Evolutionary conservation across 164 flowering plant genomes (phyloP), one percentile per base, ranked within the genome.

Genomic region (Chloranthus sessilifolius): DNA sequence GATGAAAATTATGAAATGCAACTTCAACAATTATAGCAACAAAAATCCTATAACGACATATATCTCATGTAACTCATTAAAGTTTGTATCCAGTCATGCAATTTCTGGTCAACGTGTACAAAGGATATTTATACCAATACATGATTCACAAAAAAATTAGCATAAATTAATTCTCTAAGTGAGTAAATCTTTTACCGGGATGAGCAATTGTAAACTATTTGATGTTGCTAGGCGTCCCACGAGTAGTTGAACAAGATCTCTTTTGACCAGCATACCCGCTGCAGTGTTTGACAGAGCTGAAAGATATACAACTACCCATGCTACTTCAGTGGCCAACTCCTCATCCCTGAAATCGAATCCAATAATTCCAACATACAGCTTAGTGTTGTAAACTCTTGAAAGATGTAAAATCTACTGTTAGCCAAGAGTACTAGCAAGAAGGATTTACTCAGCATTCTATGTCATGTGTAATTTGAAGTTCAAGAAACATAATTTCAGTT

Each of bases 231-330:
- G 67, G 65, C 85, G 78, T 61, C 75, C 83, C 45, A 81, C 86
- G 42, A 88, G 85, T 51, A 92, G 43, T 59, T 75, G 91, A 65
- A 78, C 69, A 58, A 79, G 62, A 64, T 73, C 84, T 63, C 80
- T 78, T 73, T 86, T 84, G 57, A 81, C 79, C 56, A 92, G 70
- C 62, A 81, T 57, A 50, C 68, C 66, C 22, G 81, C 67, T 61
- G 97, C 99, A 52, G 67, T 34, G 54, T 82, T 71, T 63, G 99
- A 92, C 63, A 88, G 95, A 30, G 95, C 96, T 35, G 99, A 79
- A 45, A 92, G 89, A 75, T 92, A 92, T 47, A 86, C 99, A 65
- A 80, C 82, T 16, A 92, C 89, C 99, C 97, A 88, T 43, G 97
- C 88, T 45, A 88, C 86, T 72, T 92, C 97, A 56, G 95, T 88